These are phyloP conservation scores for Nigrospora sphaerica DNA, from an alignment of 2,329 filamentous ascomycete species.

Conservation along the genomic window DNA sequence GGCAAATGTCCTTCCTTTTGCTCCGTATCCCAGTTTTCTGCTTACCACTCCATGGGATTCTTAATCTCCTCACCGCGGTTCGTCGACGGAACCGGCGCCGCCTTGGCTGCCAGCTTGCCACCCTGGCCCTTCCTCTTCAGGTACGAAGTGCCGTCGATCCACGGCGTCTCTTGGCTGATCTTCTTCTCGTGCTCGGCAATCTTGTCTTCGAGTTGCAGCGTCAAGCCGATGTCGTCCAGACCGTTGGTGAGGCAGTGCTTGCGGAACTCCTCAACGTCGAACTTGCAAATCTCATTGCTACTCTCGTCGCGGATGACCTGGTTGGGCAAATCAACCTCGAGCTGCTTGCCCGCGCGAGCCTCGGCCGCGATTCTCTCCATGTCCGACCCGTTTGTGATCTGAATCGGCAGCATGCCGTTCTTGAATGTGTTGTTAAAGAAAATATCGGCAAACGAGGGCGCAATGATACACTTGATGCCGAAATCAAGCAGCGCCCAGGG, in stretches of 20 bases:
- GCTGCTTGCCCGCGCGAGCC: conserved; percentile 70
- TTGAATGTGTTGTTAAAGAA: conserved; percentile 99
- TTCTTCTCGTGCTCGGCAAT: conserved; percentile 76
- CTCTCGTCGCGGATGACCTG: conserved; percentile 72
- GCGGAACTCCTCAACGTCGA: conserved; percentile 87
- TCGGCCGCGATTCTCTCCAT: conserved; percentile 68
- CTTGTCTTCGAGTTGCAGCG: conserved; percentile 86
- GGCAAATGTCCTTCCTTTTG: too few relatives aligned
- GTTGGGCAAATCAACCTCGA: conserved; percentile 83
- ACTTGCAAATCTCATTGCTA: conserved; percentile 67
- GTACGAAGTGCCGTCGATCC: conserved; percentile 84
- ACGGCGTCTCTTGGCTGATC: conserved; percentile 73
- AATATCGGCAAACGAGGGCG: conserved; percentile 75
- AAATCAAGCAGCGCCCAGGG: conserved; percentile 97
- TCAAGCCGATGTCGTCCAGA: conserved; percentile 91
- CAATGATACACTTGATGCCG: conserved; percentile 89
- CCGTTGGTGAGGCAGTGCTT: conserved; percentile 93
- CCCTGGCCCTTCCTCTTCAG: conserved; percentile 53
- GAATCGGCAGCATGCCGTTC: conserved; percentile 94
- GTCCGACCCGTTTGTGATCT: conserved; percentile 59
- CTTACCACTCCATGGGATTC: conserved; percentile 84
- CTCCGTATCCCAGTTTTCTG: not conserved
- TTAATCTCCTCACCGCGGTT: conserved; percentile 78
- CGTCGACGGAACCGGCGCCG: conserved; percentile 72
- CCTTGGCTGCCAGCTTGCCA: conserved; percentile 50